A percentile compares a stretch with the other conserved stretches of the same genome.
Evolutionary conservation across 2,329 filamentous ascomycete genomes (phyloP).

Genomic region (Ascocoryne sarcoides): DNA sequence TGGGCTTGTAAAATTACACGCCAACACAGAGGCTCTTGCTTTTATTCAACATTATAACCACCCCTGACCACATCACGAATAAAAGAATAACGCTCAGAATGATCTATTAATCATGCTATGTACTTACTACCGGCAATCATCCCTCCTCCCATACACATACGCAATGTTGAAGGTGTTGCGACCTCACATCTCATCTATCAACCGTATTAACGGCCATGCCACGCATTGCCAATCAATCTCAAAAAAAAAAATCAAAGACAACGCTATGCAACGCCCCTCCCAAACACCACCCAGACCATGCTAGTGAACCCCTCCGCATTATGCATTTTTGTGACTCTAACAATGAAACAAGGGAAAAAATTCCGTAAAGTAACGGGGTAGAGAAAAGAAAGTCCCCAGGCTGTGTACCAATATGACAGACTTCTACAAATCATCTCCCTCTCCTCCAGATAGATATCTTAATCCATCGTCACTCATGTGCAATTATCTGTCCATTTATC

Average conservation of each 20-base stretch:
- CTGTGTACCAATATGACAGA: background rate
- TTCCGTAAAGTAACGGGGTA: background rate
- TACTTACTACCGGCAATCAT: too few relatives aligned
- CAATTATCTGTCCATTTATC: background rate
- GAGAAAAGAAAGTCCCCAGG: background rate
- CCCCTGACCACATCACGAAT: too few relatives aligned
- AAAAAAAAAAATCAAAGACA: conserved; percentile 1
- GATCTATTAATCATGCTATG: too few relatives aligned
- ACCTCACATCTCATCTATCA: background rate
- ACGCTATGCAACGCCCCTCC: conserved; percentile 13
- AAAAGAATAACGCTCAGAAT: too few relatives aligned
- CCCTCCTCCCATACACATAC: too few relatives aligned
- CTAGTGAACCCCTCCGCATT: conserved; percentile 3
- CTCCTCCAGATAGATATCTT: background rate
- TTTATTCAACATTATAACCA: too few relatives aligned
- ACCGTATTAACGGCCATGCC: background rate
- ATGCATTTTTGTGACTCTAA: conserved; percentile 2
- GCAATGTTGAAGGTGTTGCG: too few relatives aligned
- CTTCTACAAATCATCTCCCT: background rate
- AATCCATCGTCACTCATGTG: background rate
- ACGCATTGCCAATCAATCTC: background rate
- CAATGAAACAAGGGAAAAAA: background rate
- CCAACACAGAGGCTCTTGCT: too few relatives aligned
- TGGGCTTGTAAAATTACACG: too few relatives aligned
- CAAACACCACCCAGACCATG: conserved; percentile 3